Percentiles rank a stretch among this genome's conserved stretches.
phyloP scores from a whole-genome alignment of 2,329 filamentous ascomycete genomes.

The Aspergillus nomiae region DNA sequence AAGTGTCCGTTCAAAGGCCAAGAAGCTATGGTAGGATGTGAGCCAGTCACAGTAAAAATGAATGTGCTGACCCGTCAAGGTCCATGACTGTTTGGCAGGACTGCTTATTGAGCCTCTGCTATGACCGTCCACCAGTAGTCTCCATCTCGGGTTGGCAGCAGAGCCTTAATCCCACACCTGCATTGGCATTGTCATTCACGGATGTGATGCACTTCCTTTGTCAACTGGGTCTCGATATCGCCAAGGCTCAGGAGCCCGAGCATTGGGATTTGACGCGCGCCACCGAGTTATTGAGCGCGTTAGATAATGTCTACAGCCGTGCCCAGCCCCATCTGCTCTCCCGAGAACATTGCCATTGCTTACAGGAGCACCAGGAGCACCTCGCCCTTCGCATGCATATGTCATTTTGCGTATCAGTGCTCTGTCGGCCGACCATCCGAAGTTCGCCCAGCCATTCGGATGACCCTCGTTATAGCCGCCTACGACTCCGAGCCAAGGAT shows the following conservation, averaged over 20 bases:
- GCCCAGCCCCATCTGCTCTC: slow-evolving; percentile 54
- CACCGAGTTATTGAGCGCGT: slow-evolving; percentile 41
- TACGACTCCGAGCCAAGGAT: slow-evolving; percentile 26
- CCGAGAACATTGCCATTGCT: slow-evolving; percentile 35
- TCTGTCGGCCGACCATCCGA: slow-evolving; percentile 59
- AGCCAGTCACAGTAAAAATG: neutral
- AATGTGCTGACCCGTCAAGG: slow-evolving; percentile 17
- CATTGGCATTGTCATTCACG: slow-evolving; percentile 23
- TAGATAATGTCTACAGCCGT: slow-evolving; percentile 50
- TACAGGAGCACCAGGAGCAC: slow-evolving; percentile 56
- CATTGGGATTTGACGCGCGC: slow-evolving; percentile 13
- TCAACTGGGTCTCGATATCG: slow-evolving; percentile 30
- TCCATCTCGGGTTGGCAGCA: slow-evolving; percentile 27
- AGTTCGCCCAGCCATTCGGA: slow-evolving; percentile 8
- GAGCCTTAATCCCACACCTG: slow-evolving; percentile 15
- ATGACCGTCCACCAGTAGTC: slow-evolving; percentile 36
- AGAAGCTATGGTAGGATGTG: slow-evolving; percentile 24
- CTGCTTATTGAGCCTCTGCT: slow-evolving; percentile 36
- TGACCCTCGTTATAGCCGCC: slow-evolving; percentile 11
- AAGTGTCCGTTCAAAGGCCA: slow-evolving; percentile 26
- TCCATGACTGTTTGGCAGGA: slow-evolving; percentile 39
- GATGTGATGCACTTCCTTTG: slow-evolving; percentile 34
- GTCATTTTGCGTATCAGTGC: slow-evolving; percentile 58
- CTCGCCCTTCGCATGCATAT: slow-evolving; percentile 58
- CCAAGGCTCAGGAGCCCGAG: slow-evolving; percentile 47